Percentiles rank a stretch among this genome's conserved stretches.
These are phyloP conservation scores for Oropetium thomaeum DNA, from an alignment of 176 grass and related monocot genomes.

Conservation along the genomic window DNA sequence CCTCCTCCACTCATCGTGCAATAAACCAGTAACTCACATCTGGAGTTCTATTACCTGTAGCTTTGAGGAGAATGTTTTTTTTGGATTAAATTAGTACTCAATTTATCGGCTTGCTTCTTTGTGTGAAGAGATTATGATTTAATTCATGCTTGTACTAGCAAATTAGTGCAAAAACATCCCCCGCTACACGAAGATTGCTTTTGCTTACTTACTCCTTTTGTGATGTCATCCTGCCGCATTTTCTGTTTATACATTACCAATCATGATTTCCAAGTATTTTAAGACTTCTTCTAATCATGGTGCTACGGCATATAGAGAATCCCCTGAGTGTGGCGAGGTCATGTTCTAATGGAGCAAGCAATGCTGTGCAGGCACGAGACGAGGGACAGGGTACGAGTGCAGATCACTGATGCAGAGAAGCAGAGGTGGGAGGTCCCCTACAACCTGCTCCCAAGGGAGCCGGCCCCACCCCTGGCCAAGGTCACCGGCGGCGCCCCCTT, in stretches of 20 bases:
- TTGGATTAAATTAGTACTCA: no score
- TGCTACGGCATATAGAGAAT: neutral
- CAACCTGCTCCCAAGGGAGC: slow-evolving; percentile 67
- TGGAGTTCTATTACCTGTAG: no score
- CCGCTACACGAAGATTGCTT: neutral
- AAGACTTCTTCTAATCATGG: neutral
- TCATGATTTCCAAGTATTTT: neutral
- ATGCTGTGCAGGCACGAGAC: slow-evolving; percentile 71
- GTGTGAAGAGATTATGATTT: neutral
- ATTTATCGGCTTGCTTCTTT: neutral
- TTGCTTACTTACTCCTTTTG: neutral
- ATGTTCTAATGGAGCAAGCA: slow-evolving; percentile 27
- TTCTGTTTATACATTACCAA: neutral
- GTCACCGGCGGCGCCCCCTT: slow-evolving; percentile 19
- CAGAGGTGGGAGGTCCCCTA: slow-evolving; percentile 93
- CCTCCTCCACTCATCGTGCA: neutral
- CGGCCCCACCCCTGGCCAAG: slow-evolving; percentile 34
- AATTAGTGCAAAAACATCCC: neutral
- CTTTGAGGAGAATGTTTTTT: slow-evolving; percentile 33
- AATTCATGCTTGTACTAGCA: neutral
- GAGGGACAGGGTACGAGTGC: slow-evolving; percentile 66
- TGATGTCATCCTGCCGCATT: neutral
- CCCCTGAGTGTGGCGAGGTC: neutral
- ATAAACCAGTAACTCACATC: neutral
- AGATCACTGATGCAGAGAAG: slow-evolving; percentile 78